These are phyloP conservation scores for Hemileccinum rubropunctum DNA, from an alignment of 768 basidiomycete genomes.

Conservation along the genomic window DNA sequence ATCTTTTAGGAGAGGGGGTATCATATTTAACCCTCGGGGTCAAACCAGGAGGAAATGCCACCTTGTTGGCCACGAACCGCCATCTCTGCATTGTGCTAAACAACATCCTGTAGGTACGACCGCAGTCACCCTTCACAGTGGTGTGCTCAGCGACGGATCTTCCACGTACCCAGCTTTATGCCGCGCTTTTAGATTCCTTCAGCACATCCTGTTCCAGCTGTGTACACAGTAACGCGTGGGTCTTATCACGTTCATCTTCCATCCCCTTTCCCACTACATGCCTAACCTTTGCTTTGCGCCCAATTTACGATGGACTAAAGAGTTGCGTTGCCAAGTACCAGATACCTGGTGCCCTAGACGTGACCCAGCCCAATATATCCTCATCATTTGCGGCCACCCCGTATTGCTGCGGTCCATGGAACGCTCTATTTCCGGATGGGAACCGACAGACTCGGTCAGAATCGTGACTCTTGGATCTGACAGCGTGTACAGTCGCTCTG, in stretches of 20 bases:
- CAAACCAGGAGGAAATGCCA: no score
- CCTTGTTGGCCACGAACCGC: no score
- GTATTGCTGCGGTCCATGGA: slow-evolving; percentile 41
- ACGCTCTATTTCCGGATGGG: slow-evolving; percentile 42
- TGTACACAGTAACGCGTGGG: no score
- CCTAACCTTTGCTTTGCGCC: not conserved
- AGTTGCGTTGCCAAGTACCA: slow-evolving; percentile 20
- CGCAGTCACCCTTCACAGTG: not conserved
- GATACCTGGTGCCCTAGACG: slow-evolving; percentile 28
- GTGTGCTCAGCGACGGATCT: slow-evolving; percentile 16
- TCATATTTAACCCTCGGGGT: no score
- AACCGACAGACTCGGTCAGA: slow-evolving; percentile 41
- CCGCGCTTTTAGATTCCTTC: slow-evolving; percentile 44
- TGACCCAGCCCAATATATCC: slow-evolving; percentile 17
- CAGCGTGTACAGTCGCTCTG: slow-evolving; percentile 40
- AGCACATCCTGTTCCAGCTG: no score
- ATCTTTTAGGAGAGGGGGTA: no score
- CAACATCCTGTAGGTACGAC: slow-evolving; percentile 40
- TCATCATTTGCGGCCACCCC: not conserved
- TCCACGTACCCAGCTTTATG: slow-evolving; percentile 39
- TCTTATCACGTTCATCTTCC: not conserved
- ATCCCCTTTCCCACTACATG: not conserved
- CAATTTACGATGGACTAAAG: slow-evolving; percentile 5
- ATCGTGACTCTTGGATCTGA: slow-evolving; percentile 38
- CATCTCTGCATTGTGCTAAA: no score